phyloP scores from a whole-genome alignment of 2,329 filamentous ascomycete genomes.

The Apiospora aurea region DNA sequence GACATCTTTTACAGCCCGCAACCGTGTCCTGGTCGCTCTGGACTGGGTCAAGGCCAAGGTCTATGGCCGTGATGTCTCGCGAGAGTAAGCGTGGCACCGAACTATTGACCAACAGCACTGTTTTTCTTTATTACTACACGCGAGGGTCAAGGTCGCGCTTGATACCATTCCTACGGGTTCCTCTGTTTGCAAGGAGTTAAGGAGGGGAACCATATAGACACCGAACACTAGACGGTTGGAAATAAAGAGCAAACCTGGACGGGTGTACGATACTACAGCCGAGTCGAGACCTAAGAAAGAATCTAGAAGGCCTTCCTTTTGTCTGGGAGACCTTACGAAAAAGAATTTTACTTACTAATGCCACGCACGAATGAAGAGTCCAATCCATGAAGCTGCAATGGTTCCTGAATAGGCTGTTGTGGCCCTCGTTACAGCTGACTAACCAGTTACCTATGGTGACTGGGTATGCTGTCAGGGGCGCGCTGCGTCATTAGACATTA shows the following conservation, averaged over 20 bases:
- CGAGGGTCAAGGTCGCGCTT: constrained; percentile 25
- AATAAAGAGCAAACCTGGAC: constrained; percentile 12
- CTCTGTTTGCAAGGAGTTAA: constrained; percentile 26
- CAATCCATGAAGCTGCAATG: background rate
- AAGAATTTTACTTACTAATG: constrained; percentile 17
- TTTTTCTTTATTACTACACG: constrained; percentile 22
- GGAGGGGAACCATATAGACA: constrained; percentile 25
- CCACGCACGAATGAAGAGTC: background rate
- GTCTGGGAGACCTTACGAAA: background rate
- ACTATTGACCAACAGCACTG: background rate
- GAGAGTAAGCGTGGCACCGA: constrained; percentile 62
- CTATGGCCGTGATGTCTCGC: constrained; percentile 93
- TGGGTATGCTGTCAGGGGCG: background rate
- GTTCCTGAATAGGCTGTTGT: background rate
- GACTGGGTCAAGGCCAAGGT: constrained; percentile 98
- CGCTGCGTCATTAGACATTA: background rate
- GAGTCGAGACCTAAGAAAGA: constrained; percentile 14
- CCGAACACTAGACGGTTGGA: constrained; percentile 27
- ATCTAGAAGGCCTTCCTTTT: background rate
- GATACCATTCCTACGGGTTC: constrained; percentile 23
- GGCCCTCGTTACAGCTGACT: background rate
- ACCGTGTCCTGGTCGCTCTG: constrained; percentile 88
- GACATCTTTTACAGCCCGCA: constrained; percentile 69
- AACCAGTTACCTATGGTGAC: background rate
- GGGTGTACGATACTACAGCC: constrained; percentile 11